A percentile compares a stretch with the other conserved stretches of the same genome.
phyloP scores from a whole-genome alignment of 306 rosid species.

The Sindora glabra region DNA sequence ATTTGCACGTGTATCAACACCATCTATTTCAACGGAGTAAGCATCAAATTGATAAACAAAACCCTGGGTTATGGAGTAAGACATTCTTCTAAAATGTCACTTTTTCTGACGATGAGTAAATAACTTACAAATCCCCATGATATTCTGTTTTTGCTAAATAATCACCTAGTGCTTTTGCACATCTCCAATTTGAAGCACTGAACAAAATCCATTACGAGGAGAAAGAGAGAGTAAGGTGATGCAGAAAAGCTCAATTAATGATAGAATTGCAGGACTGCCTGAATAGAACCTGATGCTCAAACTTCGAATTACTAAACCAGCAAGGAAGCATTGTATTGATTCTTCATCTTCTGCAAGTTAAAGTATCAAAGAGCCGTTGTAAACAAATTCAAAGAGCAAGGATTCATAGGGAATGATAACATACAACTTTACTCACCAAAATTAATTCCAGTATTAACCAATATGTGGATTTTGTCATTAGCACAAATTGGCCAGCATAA shows the following conservation, averaged over 20 bases:
- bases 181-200: constrained; percentile 95
- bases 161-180: constrained; percentile 55
- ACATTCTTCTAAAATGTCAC: neutral
- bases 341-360: constrained; percentile 73
- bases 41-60: constrained; percentile 7
- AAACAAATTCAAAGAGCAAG: too few relatives aligned
- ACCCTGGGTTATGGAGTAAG: neutral
- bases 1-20: constrained; percentile 93
- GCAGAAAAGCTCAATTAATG: constrained; percentile 1
- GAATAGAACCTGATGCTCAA: constrained; percentile 60
- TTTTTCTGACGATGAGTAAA: neutral
- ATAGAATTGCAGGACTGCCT: neutral
- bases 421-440: constrained; percentile 69
- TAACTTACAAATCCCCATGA: constrained; percentile 98
- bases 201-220: constrained; percentile 12
- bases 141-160: constrained; percentile 72
- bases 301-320: constrained; percentile 77
- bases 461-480: constrained; percentile 94
- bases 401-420: too few relatives aligned
- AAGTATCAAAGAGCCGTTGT: neutral
- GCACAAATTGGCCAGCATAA: constrained; percentile 92
- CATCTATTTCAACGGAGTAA: constrained; percentile 52
- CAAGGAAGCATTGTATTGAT: constrained; percentile 73
- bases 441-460: constrained; percentile 90
- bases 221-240: neutral